Base-by-base conservation (phyloP, 768 basidiomycete genomes). In the Pluteus cervinus region DNA sequence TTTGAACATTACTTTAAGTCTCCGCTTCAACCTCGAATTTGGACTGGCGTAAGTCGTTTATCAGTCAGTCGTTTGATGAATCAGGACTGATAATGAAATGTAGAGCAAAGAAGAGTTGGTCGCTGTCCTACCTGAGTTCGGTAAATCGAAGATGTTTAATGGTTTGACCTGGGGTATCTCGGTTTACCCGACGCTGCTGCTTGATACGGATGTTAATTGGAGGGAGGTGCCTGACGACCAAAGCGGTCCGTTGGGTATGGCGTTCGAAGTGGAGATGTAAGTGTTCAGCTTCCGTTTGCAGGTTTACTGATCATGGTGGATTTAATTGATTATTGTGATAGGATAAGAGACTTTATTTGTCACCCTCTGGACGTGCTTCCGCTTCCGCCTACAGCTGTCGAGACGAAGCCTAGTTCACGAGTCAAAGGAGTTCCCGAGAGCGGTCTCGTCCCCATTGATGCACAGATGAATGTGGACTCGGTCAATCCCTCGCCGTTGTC, bases 51-150 rank as follows among this genome's bases (percentile, higher is more conserved):
- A 15, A 5, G 35, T 36, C 22, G 14, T 22, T 15, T 36, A n/a
- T 24, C 10, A 22, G 11, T 14, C 24, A n/a, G 18, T 7, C 24
- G 11, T 36, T 17, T 15, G 14, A 7, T 35, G 7, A 6, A 9
- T 8, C 18, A n/a, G 11, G 7, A 5, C 9, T 10, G 7, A 5
- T 24, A 24, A 23, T 36, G 11, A 4, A 9, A 24, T 24, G 8
- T 17, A 41, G 40, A 41, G 40, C 33, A 36, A 36, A 41, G 16
- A 28, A 11, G 40, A 41, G 25, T 29, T 41, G 14, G 17, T 31
- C n/a, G 16, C 20, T 23, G 34, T 41, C 26, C 40, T 41, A 22
- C 40, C 40, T 18, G 40, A 41, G 26, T n/a, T 41, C n/a, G 14
- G 28, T 16, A 21, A 28, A 10, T 36, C 40, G 6, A 41, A 22